Percentiles rank a stretch among this genome's conserved stretches.
These are phyloP conservation scores for Capronia epimyces DNA, from an alignment of 2,329 filamentous ascomycete genomes.

Conservation along the genomic window DNA sequence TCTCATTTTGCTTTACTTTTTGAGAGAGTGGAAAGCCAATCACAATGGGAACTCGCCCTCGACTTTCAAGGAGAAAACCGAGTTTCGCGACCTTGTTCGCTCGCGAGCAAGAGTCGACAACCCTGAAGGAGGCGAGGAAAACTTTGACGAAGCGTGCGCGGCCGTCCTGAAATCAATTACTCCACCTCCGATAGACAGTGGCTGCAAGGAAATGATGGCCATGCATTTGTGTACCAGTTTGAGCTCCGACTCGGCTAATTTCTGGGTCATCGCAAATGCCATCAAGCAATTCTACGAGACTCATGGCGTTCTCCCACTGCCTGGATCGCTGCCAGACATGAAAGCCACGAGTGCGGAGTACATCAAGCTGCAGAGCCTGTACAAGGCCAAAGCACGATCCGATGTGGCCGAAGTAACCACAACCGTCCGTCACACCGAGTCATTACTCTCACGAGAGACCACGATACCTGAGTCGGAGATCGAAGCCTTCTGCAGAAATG, in stretches of 20 bases:
- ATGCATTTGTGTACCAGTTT: conserved; percentile 54
- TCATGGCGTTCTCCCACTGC: conserved; percentile 70
- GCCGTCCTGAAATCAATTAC: conserved; percentile 86
- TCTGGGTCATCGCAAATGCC: conserved; percentile 85
- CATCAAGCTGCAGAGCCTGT: conserved; percentile 83
- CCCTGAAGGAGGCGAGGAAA: conserved; percentile 86
- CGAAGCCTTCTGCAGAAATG: conserved; percentile 91
- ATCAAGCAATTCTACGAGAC: conserved; percentile 69
- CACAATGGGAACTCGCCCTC: conserved; percentile 65
- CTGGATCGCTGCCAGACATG: conserved; percentile 91
- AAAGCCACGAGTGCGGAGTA: conserved; percentile 90
- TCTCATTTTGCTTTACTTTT: conserved; percentile 72
- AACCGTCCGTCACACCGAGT: conserved; percentile 55
- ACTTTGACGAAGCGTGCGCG: conserved; percentile 85
- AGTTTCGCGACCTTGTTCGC: conserved; percentile 68
- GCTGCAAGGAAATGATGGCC: conserved; percentile 72
- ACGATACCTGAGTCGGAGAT: conserved; percentile 66
- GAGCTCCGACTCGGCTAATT: conserved; percentile 52
- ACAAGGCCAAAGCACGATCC: conserved; percentile 77
- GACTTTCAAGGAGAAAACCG: conserved; percentile 78
- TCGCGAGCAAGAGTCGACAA: conserved; percentile 64
- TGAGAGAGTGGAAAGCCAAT: conserved; percentile 69
- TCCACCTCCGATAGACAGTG: conserved; percentile 59
- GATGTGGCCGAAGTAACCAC: conserved; percentile 71
- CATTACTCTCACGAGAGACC: conserved; percentile 40